These are phyloP conservation scores for Plasmodium relictum DNA, from an alignment of 169 alveolate genomes.

Conservation along the genomic window DNA sequence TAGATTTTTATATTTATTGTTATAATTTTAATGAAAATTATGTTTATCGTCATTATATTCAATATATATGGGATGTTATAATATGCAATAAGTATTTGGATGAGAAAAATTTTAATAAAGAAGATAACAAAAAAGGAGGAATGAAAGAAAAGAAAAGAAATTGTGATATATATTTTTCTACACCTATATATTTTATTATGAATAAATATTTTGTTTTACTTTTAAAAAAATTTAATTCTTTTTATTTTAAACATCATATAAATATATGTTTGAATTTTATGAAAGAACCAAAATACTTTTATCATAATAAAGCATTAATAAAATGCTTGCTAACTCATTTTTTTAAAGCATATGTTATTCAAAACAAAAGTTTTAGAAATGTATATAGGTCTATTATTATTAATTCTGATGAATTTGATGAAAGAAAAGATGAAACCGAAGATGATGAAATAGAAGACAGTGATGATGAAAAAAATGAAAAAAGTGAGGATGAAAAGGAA, in stretches of 20 bases:
- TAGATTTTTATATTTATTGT: conserved; percentile 60
- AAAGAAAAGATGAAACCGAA: not conserved
- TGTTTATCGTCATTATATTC: conserved; percentile 70
- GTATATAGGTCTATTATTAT: conserved; percentile 32
- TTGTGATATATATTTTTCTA: conserved; percentile 48
- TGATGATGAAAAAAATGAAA: conserved; percentile 16
- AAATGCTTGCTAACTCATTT: conserved; percentile 58
- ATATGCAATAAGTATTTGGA: conserved; percentile 68
- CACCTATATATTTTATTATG: conserved; percentile 64
- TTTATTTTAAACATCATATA: conserved; percentile 56
- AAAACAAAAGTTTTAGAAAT: conserved; percentile 2
- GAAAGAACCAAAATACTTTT: conserved; percentile 54
- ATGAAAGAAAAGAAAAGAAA: conserved; percentile 28
- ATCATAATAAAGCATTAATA: conserved; percentile 24
- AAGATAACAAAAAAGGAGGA: not conserved
- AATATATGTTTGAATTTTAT: conserved; percentile 47
- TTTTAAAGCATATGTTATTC: conserved; percentile 47
- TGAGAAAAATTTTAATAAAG: conserved; percentile 1
- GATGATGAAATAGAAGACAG: conserved; percentile 29
- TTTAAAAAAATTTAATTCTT: conserved; percentile 53
- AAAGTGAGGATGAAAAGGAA: not conserved
- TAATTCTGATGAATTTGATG: conserved; percentile 15
- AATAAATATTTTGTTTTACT: conserved; percentile 52
- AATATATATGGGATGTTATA: conserved; percentile 64
- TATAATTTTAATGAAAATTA: conserved; percentile 46